A percentile compares a stretch with the other conserved stretches of the same genome.
Conservation (phyloP, 495 filamentous ascomycete species). For the Halenospora varia region DNA sequence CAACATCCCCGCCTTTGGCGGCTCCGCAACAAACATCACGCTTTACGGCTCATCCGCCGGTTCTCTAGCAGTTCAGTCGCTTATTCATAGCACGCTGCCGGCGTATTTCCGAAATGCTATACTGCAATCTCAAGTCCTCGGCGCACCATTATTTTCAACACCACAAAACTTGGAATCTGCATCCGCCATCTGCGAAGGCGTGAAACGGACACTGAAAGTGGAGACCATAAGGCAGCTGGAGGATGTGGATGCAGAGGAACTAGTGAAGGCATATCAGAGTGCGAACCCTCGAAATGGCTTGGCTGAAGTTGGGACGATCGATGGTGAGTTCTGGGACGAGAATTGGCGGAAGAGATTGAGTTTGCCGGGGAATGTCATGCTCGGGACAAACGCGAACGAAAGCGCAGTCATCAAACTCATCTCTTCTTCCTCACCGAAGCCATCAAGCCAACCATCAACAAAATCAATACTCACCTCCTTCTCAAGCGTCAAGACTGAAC, state of each 20-base stretch:
- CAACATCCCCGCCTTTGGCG: slow-evolving; percentile 52
- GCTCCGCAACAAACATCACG: slow-evolving; percentile 41
- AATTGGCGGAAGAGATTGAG: no score
- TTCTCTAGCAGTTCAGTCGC: neutral
- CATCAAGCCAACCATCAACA: no score
- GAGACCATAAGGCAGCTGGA: slow-evolving; percentile 1
- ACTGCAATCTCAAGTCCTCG: slow-evolving; percentile 4
- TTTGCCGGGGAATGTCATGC: no score
- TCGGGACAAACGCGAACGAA: no score
- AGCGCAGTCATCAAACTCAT: no score
- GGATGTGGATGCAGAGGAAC: neutral
- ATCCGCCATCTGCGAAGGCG: neutral
- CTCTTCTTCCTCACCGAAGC: no score
- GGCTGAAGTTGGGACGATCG: no score
- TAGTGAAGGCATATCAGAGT: slow-evolving; percentile 2
- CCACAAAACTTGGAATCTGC: slow-evolving; percentile 7
- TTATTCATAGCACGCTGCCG: neutral
- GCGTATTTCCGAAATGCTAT: neutral
- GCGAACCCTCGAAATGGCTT: no score
- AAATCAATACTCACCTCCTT: no score
- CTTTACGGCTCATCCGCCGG: slow-evolving; percentile 48
- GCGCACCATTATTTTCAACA: neutral
- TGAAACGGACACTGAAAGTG: neutral
- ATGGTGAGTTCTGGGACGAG: no score
- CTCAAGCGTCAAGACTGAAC: no score